Evolutionary conservation across 2,329 filamentous ascomycete genomes (phyloP).

Genomic region (Chaetomiaceae sp.): DNA sequence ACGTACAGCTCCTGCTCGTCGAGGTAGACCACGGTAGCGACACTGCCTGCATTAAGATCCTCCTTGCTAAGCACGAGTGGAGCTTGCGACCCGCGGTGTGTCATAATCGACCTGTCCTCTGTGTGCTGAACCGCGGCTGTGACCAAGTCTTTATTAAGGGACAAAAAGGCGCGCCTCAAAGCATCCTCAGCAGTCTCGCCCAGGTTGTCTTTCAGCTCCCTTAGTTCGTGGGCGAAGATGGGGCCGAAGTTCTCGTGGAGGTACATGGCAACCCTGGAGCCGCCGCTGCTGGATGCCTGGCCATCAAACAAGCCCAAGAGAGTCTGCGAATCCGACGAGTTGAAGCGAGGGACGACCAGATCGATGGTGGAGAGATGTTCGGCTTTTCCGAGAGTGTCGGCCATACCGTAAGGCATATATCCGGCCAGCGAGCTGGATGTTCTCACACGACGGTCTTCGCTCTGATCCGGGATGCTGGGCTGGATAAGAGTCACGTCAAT

Average conservation of each 20-base stretch:
- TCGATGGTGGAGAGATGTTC: slow-evolving; percentile 96
- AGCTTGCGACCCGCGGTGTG: slow-evolving; percentile 63
- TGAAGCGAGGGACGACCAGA: slow-evolving; percentile 88
- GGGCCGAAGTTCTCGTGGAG: slow-evolving; percentile 92
- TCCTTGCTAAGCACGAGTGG: slow-evolving; percentile 78
- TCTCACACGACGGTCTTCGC: slow-evolving; percentile 87
- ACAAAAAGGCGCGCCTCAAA: slow-evolving; percentile 77
- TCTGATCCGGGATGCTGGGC: slow-evolving; percentile 89
- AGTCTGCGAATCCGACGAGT: slow-evolving; percentile 83
- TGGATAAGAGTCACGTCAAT: slow-evolving; percentile 98
- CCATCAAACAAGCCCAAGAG: slow-evolving; percentile 95
- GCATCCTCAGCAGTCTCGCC: slow-evolving; percentile 79
- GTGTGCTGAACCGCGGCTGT: slow-evolving; percentile 75
- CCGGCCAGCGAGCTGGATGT: slow-evolving; percentile 95
- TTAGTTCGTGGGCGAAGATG: slow-evolving; percentile 78
- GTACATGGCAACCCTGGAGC: slow-evolving; percentile 94
- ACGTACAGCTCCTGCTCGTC: slow-evolving; percentile 87
- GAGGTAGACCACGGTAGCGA: slow-evolving; percentile 87
- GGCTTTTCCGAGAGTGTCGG: slow-evolving; percentile 85
- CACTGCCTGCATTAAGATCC: slow-evolving; percentile 83
- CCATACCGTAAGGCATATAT: slow-evolving; percentile 92
- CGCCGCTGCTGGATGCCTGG: slow-evolving; percentile 79
- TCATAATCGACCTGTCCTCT: slow-evolving; percentile 63
- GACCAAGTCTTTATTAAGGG: slow-evolving; percentile 90
- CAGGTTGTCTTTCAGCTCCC: slow-evolving; percentile 60